A percentile compares a stretch with the other conserved stretches of the same genome.
These are phyloP conservation scores for Hemileia vastatrix DNA, from an alignment of 1,284 basidiomycete species.

Conservation along the genomic window DNA sequence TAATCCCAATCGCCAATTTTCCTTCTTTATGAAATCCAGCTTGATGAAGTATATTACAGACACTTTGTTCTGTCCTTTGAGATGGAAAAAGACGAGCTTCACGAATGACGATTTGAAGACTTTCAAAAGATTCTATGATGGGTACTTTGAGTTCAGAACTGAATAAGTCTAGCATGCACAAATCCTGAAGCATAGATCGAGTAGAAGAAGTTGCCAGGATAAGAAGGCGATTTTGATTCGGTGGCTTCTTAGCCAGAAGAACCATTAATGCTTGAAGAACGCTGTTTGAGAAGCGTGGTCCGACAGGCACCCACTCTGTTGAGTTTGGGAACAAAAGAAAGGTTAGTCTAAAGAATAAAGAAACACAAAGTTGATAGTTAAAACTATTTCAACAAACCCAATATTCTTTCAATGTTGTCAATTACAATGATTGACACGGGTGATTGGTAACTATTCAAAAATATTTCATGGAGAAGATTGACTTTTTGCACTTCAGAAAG, in stretches of 20 bases:
- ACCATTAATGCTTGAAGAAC: conserved; percentile 88
- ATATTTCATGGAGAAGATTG: conserved; percentile 81
- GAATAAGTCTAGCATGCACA: conserved; percentile 79
- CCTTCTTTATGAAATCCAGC: conserved; percentile 61
- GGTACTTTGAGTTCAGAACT: conserved; percentile 80
- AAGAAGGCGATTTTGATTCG: conserved; percentile 85
- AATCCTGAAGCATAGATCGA: conserved; percentile 73
- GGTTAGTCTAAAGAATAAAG: background rate
- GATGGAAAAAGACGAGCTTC: conserved; percentile 69
- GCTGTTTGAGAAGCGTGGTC: conserved; percentile 87
- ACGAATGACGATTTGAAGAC: conserved; percentile 68
- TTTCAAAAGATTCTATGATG: conserved; percentile 62
- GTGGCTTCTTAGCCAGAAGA: conserved; percentile 76
- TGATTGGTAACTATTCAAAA: conserved; percentile 94
- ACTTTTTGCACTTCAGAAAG: conserved; percentile 86
- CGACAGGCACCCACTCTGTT: conserved; percentile 93
- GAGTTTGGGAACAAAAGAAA: background rate
- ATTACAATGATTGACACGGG: conserved; percentile 92
- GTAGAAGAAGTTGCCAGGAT: conserved; percentile 88
- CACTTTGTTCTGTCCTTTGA: conserved; percentile 54
- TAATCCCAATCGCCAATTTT: conserved; percentile 74
- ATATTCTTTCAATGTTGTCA: conserved; percentile 81
- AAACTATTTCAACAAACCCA: conserved; percentile 53
- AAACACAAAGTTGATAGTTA: background rate
- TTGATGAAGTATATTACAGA: conserved; percentile 60